Evolutionary conservation across 1,139 yeast species (phyloP).

Genomic region (Yamadazyma kanchanaburiensis): DNA sequence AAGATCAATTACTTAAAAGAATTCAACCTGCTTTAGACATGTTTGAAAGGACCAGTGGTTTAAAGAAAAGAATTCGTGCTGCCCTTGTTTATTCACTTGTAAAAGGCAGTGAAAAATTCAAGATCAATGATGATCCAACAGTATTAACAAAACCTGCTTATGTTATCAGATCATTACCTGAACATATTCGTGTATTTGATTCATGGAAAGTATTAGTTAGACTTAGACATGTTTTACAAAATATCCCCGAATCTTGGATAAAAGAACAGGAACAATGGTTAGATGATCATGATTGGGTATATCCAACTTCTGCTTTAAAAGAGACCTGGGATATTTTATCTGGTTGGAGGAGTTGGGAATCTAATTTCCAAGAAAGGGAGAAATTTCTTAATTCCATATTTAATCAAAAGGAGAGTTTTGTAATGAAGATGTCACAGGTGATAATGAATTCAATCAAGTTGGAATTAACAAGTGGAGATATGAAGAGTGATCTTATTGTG

Average conservation of each 20-base stretch:
- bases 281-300: conserved; percentile 24
- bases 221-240: conserved; percentile 65
- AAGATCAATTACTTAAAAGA: conserved; percentile 14
- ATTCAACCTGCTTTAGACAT: conserved; percentile 20
- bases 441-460: too few relatives aligned
- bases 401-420: too few relatives aligned
- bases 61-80: conserved; percentile 18
- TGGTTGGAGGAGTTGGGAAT: conserved; percentile 94
- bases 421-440: too few relatives aligned
- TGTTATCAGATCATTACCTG: conserved; percentile 63
- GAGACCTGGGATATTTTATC: conserved; percentile 59
- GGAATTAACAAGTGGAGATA: too few relatives aligned
- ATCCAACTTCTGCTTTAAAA: conserved; percentile 52
- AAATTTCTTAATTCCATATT: conserved; percentile 50
- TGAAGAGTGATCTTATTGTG: too few relatives aligned
- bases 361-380: conserved; percentile 43
- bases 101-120: conserved; percentile 55
- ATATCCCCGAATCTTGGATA: conserved; percentile 57
- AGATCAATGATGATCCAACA: conserved; percentile 78
- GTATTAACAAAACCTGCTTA: conserved; percentile 89
- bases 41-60: conserved; percentile 13
- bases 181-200: conserved; percentile 76
- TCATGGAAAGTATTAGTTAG: conserved; percentile 86
- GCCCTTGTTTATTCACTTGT: conserved; percentile 58
- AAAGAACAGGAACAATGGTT: conserved; percentile 19